Percentiles rank a stretch among this genome's conserved stretches.
Evolutionary conservation across 192 early-diverging fungal genomes (phyloP).

Genomic region (Backusella mclennaniae): DNA sequence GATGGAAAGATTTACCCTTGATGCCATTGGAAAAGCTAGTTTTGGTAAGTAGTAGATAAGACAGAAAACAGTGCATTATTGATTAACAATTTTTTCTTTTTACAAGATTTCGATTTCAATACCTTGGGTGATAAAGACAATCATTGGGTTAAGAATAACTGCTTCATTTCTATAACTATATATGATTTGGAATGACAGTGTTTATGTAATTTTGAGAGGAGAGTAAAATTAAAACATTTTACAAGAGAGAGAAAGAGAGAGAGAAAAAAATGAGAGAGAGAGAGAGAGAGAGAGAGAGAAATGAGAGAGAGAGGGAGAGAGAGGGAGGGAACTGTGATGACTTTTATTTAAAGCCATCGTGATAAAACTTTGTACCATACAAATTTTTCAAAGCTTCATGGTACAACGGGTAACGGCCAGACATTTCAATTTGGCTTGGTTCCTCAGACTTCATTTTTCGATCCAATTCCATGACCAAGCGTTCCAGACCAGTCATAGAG

Average conservation of each 20-base stretch:
- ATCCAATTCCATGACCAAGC: not conserved
- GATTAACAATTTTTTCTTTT: not conserved
- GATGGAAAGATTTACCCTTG: slow-evolving; percentile 11
- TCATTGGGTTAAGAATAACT: not conserved
- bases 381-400: not conserved
- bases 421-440: not conserved
- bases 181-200: too few relatives aligned
- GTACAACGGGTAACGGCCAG: not conserved
- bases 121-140: not conserved
- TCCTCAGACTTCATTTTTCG: not conserved
- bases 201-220: too few relatives aligned
- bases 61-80: not conserved
- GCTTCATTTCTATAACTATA: too few relatives aligned
- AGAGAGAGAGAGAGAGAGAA: too few relatives aligned
- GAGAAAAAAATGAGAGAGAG: too few relatives aligned
- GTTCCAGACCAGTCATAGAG: not conserved
- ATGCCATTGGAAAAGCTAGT: slow-evolving; percentile 26
- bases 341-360: not conserved
- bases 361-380: not conserved
- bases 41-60: slow-evolving; percentile 21
- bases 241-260: too few relatives aligned
- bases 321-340: too few relatives aligned
- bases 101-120: slow-evolving; percentile 12
- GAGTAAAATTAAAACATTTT: too few relatives aligned
- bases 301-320: too few relatives aligned